Evolutionary conservation across 106 monocot species (phyloP).

Genomic region (Triglochin maritima): DNA sequence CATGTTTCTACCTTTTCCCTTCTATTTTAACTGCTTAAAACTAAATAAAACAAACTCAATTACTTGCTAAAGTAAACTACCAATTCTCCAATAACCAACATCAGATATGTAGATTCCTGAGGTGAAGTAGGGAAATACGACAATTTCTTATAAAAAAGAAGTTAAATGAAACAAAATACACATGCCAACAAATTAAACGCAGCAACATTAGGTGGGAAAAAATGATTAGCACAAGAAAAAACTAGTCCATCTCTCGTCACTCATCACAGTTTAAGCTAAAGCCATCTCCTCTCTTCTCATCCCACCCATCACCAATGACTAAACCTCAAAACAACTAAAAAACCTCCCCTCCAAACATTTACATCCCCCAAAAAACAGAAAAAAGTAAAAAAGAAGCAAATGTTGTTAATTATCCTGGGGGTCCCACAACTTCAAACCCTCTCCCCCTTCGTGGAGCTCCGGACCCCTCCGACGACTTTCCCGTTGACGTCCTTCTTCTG

Average conservation of each 20-base stretch:
- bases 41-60: background rate
- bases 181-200: too few species aligned
- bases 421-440: background rate
- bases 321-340: background rate
- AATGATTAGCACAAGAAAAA: too few species aligned
- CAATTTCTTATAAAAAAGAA: background rate
- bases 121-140: background rate
- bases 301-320: background rate
- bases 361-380: background rate
- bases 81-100: too few species aligned
- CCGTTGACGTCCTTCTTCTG: slow-evolving; percentile 19
- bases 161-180: background rate
- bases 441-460: background rate
- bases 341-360: background rate
- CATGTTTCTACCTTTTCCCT: background rate
- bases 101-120: background rate
- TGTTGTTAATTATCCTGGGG: background rate
- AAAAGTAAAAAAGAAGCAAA: background rate
- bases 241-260: slow-evolving; percentile 6
- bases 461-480: background rate
- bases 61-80: too few species aligned
- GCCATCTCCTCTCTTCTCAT: background rate
- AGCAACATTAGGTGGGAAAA: too few species aligned
- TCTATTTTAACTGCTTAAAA: background rate
- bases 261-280: background rate